Conservation (phyloP, 768 basidiomycete genomes). For the Mycena amicta region DNA sequence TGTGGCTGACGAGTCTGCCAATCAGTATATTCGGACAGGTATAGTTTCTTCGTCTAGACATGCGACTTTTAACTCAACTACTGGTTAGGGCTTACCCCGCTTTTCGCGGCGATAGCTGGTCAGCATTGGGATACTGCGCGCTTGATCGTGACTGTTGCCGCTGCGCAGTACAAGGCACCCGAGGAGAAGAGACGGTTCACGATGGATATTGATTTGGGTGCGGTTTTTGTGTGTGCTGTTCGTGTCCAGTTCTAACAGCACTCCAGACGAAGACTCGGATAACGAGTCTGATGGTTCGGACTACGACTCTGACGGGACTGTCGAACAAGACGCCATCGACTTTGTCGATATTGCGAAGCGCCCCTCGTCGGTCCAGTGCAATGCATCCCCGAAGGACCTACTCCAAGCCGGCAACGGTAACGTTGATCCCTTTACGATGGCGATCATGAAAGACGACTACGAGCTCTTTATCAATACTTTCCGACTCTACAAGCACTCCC, state of each 20-base stretch:
- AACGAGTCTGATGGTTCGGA: slow-evolving; percentile 40
- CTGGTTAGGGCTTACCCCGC: slow-evolving; percentile 47
- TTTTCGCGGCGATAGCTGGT: slow-evolving; percentile 50
- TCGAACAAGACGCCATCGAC: slow-evolving; percentile 39
- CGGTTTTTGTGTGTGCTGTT: not conserved
- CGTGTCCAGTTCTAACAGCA: not conserved
- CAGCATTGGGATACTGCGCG: slow-evolving; percentile 60
- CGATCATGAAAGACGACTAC: slow-evolving; percentile 48
- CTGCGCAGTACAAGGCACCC: slow-evolving; percentile 52
- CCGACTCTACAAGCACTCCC: slow-evolving; percentile 44
- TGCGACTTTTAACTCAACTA: not conserved
- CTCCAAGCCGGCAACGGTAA: slow-evolving; percentile 25
- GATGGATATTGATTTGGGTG: slow-evolving; percentile 38
- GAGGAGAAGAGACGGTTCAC: slow-evolving; percentile 39
- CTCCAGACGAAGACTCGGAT: slow-evolving; percentile 41
- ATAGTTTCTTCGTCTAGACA: not conserved
- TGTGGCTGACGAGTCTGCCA: slow-evolving; percentile 22
- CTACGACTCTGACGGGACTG: slow-evolving; percentile 44
- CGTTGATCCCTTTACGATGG: slow-evolving; percentile 33
- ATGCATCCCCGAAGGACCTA: slow-evolving; percentile 40
- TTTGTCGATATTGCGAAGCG: slow-evolving; percentile 58
- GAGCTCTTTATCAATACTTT: slow-evolving; percentile 52
- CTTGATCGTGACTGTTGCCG: slow-evolving; percentile 59
- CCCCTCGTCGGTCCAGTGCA: slow-evolving; percentile 44
- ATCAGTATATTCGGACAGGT: slow-evolving; percentile 28